Percentiles rank a stretch among this genome's conserved stretches.
Conservation (phyloP, 352 stramenopile species). For the Thalassiosira mediterranea region DNA sequence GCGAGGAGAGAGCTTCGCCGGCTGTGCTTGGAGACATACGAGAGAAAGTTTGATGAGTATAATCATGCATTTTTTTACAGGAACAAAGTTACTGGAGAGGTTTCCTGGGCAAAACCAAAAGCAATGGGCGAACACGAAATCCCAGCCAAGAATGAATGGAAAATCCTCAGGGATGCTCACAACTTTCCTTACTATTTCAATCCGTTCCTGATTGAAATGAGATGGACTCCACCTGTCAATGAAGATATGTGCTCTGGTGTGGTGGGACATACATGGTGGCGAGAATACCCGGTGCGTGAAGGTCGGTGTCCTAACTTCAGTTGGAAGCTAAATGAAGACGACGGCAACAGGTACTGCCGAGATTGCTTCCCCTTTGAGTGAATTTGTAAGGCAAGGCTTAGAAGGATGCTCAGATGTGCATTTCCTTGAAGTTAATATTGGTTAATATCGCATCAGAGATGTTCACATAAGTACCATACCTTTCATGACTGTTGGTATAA, state of each 20-base stretch:
- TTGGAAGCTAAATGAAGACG: constrained; percentile 18
- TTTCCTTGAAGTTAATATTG: background rate
- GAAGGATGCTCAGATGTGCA: no score
- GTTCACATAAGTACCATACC: background rate
- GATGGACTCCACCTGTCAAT: constrained; percentile 35
- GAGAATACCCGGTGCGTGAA: constrained; percentile 37
- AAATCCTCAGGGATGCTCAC: constrained; percentile 41
- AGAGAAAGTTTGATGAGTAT: constrained; percentile 45
- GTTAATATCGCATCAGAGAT: constrained; percentile 4
- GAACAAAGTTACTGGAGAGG: constrained; percentile 40
- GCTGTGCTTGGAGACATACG: constrained; percentile 43
- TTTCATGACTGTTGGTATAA: no score
- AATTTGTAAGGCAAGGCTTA: background rate
- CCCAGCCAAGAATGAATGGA: constrained; percentile 51
- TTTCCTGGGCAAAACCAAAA: constrained; percentile 46
- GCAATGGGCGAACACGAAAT: constrained; percentile 53
- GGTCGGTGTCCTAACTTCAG: constrained; percentile 49
- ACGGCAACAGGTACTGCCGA: constrained; percentile 32
- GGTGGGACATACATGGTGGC: constrained; percentile 40
- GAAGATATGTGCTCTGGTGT: constrained; percentile 33
- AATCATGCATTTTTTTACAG: constrained; percentile 53
- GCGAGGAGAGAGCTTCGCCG: constrained; percentile 42
- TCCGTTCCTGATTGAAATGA: constrained; percentile 43
- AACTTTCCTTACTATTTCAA: constrained; percentile 62
- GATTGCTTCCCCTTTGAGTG: no score